A percentile compares a stretch with the other conserved stretches of the same genome.
Conservation (phyloP, 2,329 filamentous ascomycete species). For the Calonectria leucothoes region DNA sequence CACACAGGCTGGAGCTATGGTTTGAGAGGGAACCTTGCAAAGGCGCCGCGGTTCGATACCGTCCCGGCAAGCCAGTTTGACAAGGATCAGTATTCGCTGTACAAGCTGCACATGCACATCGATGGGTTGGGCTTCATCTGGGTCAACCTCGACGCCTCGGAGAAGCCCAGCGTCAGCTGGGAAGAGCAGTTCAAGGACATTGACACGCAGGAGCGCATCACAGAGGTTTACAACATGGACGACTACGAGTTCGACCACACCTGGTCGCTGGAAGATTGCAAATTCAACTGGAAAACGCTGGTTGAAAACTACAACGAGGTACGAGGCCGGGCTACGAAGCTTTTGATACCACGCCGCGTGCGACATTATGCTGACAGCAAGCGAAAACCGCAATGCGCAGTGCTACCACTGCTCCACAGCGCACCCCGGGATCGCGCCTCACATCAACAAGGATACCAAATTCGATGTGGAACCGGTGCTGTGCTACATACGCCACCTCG, state of each 20-base stretch:
- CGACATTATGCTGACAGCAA: not conserved
- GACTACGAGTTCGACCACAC: slow-evolving; percentile 16
- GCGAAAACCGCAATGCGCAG: not conserved
- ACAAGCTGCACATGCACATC: slow-evolving; percentile 18
- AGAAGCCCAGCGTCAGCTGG: slow-evolving; percentile 13
- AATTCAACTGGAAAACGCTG: slow-evolving; percentile 19
- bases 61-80: slow-evolving; percentile 9
- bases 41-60: slow-evolving; percentile 14
- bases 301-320: slow-evolving; percentile 25
- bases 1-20: slow-evolving; percentile 19
- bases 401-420: slow-evolving; percentile 20
- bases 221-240: slow-evolving; percentile 13
- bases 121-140: slow-evolving; percentile 6
- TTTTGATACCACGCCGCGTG: too few species aligned
- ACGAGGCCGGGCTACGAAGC: not conserved
- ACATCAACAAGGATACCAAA: slow-evolving; percentile 15
- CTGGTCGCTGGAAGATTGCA: slow-evolving; percentile 14
- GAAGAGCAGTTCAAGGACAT: slow-evolving; percentile 10
- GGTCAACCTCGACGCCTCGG: slow-evolving; percentile 16
- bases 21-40: slow-evolving; percentile 12
- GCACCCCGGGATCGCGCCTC: slow-evolving; percentile 9
- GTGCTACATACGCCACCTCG: slow-evolving; percentile 3
- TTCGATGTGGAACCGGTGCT: slow-evolving; percentile 10
- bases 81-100: slow-evolving; percentile 15
- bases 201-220: slow-evolving; percentile 12